These are phyloP conservation scores for Colletotrichum truncatum DNA, from an alignment of 2,329 filamentous ascomycete species.

Conservation along the genomic window DNA sequence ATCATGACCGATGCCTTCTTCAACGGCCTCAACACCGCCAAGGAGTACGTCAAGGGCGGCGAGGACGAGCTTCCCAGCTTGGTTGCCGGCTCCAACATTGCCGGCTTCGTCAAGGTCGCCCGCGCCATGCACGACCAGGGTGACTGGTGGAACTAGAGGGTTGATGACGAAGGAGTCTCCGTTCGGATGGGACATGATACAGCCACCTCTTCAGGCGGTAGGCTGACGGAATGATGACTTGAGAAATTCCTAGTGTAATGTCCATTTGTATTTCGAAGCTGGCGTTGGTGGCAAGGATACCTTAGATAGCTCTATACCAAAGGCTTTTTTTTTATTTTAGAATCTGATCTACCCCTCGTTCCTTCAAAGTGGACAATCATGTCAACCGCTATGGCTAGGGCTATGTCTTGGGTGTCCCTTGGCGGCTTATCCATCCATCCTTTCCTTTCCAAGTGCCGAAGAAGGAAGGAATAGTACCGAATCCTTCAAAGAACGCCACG, in stretches of 20 bases:
- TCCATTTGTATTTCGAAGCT: conserved; percentile 25
- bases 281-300: conserved; percentile 30
- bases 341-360: neutral
- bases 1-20: conserved; percentile 97
- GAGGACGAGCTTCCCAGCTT: conserved; percentile 90
- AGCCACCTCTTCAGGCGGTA: neutral
- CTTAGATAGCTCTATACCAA: conserved; percentile 26
- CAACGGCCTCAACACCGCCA: conserved; percentile 87
- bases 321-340: conserved; percentile 1
- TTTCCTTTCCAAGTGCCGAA: neutral
- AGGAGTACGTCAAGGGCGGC: conserved; percentile 81
- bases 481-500: neutral
- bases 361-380: neutral
- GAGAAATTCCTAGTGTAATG: conserved; percentile 12
- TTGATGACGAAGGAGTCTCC: neutral
- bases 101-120: conserved; percentile 96
- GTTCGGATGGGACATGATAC: neutral
- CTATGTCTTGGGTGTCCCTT: neutral
- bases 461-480: neutral
- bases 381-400: too few species aligned
- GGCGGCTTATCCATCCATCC: neutral
- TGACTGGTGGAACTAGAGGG: conserved; percentile 78
- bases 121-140: conserved; percentile 96
- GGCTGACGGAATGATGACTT: conserved; percentile 12
- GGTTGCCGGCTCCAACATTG: conserved; percentile 96